Base-by-base conservation (phyloP, 2,329 filamentous ascomycete species). In the Curvularia lunata region DNA sequence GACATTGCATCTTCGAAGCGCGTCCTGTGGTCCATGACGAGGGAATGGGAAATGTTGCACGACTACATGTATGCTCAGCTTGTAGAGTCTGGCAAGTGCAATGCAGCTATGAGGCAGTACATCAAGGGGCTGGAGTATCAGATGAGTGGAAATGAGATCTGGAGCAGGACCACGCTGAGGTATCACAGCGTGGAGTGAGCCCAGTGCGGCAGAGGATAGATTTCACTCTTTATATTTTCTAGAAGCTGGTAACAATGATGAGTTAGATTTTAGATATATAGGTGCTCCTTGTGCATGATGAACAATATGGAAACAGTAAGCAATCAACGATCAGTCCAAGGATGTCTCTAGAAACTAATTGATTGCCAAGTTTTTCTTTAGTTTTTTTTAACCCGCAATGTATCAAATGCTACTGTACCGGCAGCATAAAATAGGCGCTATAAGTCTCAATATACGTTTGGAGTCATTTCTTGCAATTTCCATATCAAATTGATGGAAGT, bases 71-170 rank as follows among this genome's bases (percentile, higher is more conserved):
- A n/a, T n/a, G 32, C 32, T 37, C n/a, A 52, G 25, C 34, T 73
- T 23, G 48, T 28, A 18, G 55, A 59, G 10, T 53, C 50, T 9
- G 40, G 50, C 30, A 4, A 47, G 16, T 5, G 19, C 10, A 23
- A n/a, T 12, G 12, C 18, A 23, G 34, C 45, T 13, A 30, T 32
- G 19, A 45, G 25, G 23, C n/a, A 12, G 12, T 79, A 75, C 52
- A 46, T 76, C 23, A 65, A 75, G 41, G 75, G 75, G 0, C 40
- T 79, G 25, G 71, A 78, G 53, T 74, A 67, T 27, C 69, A 73
- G 54, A 71, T 77, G 64, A 70, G 69, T 47, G 73, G 73, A 2
- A 77, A 77, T 58, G 74, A 76, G 63, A 40, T 56, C 16, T 76
- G 72, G 72, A 75, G 71, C 43, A 42, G 54, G 53, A 67, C 64